phyloP scores from a whole-genome alignment of 768 basidiomycete genomes.

The Tricholoma bakamatsutake region DNA sequence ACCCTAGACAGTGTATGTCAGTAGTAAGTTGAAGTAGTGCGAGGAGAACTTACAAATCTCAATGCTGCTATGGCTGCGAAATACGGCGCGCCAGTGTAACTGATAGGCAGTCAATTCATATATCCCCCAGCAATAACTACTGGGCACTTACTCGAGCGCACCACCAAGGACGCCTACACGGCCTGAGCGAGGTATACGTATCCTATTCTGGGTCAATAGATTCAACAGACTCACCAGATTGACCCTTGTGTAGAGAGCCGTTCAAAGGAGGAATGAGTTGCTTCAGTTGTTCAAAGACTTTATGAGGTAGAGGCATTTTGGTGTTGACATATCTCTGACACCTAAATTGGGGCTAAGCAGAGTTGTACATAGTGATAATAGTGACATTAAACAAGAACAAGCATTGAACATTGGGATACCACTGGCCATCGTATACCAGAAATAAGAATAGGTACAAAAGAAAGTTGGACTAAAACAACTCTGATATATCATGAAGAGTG shows the following conservation, averaged over 20 bases:
- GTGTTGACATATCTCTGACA: too few relatives aligned
- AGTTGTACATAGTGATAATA: neutral
- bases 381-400: neutral
- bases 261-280: slow-evolving; percentile 88
- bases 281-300: slow-evolving; percentile 65
- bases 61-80: slow-evolving; percentile 91
- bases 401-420: neutral
- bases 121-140: neutral
- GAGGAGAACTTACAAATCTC: slow-evolving; percentile 53
- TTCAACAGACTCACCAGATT: slow-evolving; percentile 56
- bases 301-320: slow-evolving; percentile 56
- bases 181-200: slow-evolving; percentile 36
- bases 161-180: slow-evolving; percentile 93
- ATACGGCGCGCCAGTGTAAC: slow-evolving; percentile 96
- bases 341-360: too few relatives aligned
- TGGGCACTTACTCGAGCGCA: slow-evolving; percentile 73
- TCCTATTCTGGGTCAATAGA: neutral
- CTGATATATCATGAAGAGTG: slow-evolving; percentile 11
- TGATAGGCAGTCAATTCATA: slow-evolving; percentile 22
- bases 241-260: slow-evolving; percentile 88
- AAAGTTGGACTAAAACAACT: neutral
- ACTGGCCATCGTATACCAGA: neutral
- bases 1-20: slow-evolving; percentile 43
- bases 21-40: neutral
- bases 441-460: neutral